Evolutionary conservation across 2,329 filamentous ascomycete genomes (phyloP), one percentile per base, ranked within the genome.

Genomic region (Fusarium longipes): DNA sequence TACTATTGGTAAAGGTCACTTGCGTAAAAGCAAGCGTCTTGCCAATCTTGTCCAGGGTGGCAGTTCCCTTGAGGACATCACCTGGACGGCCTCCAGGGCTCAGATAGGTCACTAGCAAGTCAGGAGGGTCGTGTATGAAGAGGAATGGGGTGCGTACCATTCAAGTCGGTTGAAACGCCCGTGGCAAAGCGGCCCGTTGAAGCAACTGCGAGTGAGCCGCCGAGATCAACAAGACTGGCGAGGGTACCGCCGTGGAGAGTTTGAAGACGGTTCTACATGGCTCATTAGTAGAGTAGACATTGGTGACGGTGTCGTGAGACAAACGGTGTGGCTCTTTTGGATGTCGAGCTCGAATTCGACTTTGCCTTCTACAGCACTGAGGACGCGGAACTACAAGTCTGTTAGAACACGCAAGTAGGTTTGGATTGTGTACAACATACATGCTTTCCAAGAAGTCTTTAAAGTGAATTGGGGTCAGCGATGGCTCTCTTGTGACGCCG

Each of bases 181-280:
- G 88, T 90, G 18, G 84, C 82, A 70, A 86, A 90, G 2, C 87
- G 78, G 0, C 88, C 88, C 65, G 84, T 87, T 2, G 88, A 90
- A 2, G 88, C 88, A 4, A 90, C 87, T 11, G 88, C 88, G 4
- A 90, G 80, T 1, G 88, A 90, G 15, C 88, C 88, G 12, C 87
- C 87, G 0, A 90, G 79, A 63, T 90, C 88, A 27, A 90, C 89
- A 79, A 94, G 89, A 74, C 89, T 91, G 5, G 92, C 92, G 27
- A 95, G 89, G 0, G 91, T 92, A 6, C 92, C 92, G 18, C 92
- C 92, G 72, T 95, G 92, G 27, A 94, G 84, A 33, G 90, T 93
- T 52, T 88, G 86, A 0, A 95, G 82, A 2, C 92, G 89, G 74
- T 95, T 95, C 90, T 93, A 22, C 0, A 0, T 2, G 8, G 6